Conservation (phyloP, 2,329 filamentous ascomycete genomes). For the Colletotrichum chlorophyti region DNA sequence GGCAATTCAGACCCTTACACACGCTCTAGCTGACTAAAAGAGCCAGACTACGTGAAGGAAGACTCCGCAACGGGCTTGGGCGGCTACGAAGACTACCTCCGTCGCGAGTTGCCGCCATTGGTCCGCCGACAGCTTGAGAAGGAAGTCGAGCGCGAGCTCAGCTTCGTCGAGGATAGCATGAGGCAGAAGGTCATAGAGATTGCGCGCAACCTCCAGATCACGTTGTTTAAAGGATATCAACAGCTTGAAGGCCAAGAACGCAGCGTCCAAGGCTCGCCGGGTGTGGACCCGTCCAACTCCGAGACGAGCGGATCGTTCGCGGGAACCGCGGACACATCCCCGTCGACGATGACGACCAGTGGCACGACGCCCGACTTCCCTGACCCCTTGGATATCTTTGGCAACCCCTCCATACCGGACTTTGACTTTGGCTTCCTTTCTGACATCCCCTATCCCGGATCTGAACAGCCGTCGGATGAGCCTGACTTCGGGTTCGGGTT, state of each 20-base stretch:
- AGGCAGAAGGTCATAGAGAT: conserved; percentile 33
- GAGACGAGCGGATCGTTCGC: background rate
- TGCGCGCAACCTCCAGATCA: conserved; percentile 30
- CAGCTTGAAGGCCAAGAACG: conserved; percentile 19
- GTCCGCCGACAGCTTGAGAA: conserved; percentile 40
- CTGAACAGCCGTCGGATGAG: background rate
- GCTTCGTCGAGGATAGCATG: conserved; percentile 35
- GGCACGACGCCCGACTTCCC: conserved; percentile 19
- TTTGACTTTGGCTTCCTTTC: conserved; percentile 17
- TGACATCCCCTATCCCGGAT: background rate
- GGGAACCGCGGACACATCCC: conserved; percentile 3
- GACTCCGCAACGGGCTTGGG: conserved; percentile 32
- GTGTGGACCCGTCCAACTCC: background rate
- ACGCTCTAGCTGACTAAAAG: no score
- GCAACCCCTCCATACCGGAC: conserved; percentile 4
- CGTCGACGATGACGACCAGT: conserved; percentile 16
- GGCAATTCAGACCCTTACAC: no score
- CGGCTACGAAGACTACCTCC: conserved; percentile 36
- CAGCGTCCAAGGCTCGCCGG: background rate
- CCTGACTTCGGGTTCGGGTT: background rate
- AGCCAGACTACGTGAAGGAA: conserved; percentile 43
- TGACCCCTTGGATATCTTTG: conserved; percentile 18
- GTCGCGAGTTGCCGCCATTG: conserved; percentile 39
- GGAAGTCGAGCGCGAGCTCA: conserved; percentile 34
- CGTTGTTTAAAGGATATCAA: conserved; percentile 32